Conservation (phyloP, 495 filamentous ascomycete species). For the Staphylotrichum longicolle region DNA sequence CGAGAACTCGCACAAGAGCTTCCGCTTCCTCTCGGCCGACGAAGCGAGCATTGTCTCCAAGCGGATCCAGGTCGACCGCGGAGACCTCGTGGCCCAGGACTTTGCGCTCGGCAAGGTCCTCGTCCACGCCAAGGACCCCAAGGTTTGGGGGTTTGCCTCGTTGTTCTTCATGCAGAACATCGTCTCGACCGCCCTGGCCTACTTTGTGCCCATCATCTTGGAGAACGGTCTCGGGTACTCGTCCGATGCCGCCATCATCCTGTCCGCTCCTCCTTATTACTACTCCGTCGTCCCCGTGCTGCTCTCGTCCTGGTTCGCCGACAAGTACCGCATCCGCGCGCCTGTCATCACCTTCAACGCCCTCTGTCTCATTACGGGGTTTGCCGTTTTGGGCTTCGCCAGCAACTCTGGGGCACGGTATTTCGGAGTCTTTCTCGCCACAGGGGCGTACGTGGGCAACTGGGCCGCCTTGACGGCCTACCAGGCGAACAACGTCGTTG, state of each 20-base stretch:
- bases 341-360: slow-evolving; percentile 74
- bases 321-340: slow-evolving; percentile 62
- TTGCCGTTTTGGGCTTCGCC: slow-evolving; percentile 71
- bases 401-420: slow-evolving; percentile 67
- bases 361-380: slow-evolving; percentile 66
- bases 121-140: slow-evolving; percentile 60
- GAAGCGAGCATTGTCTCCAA: slow-evolving; percentile 57
- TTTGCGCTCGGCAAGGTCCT: slow-evolving; percentile 62
- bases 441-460: slow-evolving; percentile 75
- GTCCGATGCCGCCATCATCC: slow-evolving; percentile 61
- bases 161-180: slow-evolving; percentile 75
- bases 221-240: slow-evolving; percentile 70
- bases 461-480: slow-evolving; percentile 77
- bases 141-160: slow-evolving; percentile 69
- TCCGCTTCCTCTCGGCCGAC: slow-evolving; percentile 58
- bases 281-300: slow-evolving; percentile 70
- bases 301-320: slow-evolving; percentile 65
- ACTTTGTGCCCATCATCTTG: slow-evolving; percentile 71
- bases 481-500: slow-evolving; percentile 67
- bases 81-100: slow-evolving; percentile 59
- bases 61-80: slow-evolving; percentile 62
- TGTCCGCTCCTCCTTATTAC: slow-evolving; percentile 76
- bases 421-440: slow-evolving; percentile 70
- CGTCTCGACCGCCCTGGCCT: slow-evolving; percentile 64
- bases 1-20: slow-evolving; percentile 60